Percentiles rank a stretch among this genome's conserved stretches.
Evolutionary conservation across 805 yeast genomes (phyloP).

Genomic region (Myxozyma monticola): DNA sequence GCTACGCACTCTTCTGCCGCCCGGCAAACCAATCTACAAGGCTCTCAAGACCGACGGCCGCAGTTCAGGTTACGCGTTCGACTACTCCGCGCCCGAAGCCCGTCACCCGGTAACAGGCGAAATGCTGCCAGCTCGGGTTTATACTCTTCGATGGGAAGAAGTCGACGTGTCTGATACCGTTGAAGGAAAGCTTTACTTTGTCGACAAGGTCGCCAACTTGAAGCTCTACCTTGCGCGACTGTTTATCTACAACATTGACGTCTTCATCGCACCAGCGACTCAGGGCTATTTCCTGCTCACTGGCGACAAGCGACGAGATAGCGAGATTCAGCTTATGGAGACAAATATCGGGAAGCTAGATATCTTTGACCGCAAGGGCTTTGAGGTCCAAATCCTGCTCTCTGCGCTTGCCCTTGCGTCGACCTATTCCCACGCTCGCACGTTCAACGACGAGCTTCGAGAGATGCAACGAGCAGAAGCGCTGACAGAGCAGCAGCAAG

Average conservation of each 20-base stretch:
- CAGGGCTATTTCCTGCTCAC: constrained; percentile 1
- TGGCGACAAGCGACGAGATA: background rate
- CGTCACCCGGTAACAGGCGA: background rate
- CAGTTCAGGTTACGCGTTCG: background rate
- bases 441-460: too few relatives aligned
- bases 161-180: background rate
- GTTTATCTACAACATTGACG: constrained; percentile 1
- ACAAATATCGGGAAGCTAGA: background rate
- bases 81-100: background rate
- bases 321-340: background rate
- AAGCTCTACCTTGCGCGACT: background rate
- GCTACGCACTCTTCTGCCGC: background rate
- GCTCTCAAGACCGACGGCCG: background rate
- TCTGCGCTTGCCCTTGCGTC: constrained; percentile 5
- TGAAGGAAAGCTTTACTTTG: background rate
- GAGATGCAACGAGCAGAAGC: too few relatives aligned
- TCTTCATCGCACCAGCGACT: constrained; percentile 1
- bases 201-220: background rate
- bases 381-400: constrained; percentile 5
- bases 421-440: too few relatives aligned
- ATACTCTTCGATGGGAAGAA: background rate
- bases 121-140: background rate
- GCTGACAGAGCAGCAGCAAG: too few relatives aligned
- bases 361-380: constrained; percentile 6
- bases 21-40: background rate